These are phyloP conservation scores for Cantharellus cinnabarinus DNA, from an alignment of 768 basidiomycete species.

Conservation along the genomic window DNA sequence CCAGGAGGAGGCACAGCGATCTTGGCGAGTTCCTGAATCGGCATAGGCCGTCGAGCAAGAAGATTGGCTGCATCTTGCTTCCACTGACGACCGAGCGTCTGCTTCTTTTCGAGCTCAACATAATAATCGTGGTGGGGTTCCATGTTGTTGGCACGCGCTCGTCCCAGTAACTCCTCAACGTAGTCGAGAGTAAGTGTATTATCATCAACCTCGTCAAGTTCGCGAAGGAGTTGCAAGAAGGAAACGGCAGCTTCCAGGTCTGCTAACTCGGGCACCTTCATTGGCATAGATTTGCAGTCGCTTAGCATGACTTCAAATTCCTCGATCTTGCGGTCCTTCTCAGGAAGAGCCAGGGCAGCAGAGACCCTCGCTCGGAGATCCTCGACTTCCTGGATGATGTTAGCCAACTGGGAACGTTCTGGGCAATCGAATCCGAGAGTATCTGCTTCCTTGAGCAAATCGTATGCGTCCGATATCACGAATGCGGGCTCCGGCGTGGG, in stretches of 20 bases:
- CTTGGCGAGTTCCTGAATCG: constrained; percentile 55
- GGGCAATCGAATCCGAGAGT: constrained; percentile 65
- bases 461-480: constrained; percentile 47
- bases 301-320: constrained; percentile 54
- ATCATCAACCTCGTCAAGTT: constrained; percentile 58
- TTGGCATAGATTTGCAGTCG: constrained; percentile 56
- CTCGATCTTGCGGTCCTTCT: constrained; percentile 33
- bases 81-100: constrained; percentile 57
- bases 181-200: constrained; percentile 49
- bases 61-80: constrained; percentile 45
- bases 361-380: constrained; percentile 11
- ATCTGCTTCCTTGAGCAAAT: constrained; percentile 50
- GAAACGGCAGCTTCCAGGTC: constrained; percentile 66
- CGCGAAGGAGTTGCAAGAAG: constrained; percentile 53
- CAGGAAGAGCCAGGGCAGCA: constrained; percentile 4
- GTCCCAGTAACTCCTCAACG: constrained; percentile 47
- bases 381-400: constrained; percentile 10
- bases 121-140: constrained; percentile 43
- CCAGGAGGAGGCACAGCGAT: constrained; percentile 42
- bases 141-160: constrained; percentile 50
- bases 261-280: constrained; percentile 59
- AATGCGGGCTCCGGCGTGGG: constrained; percentile 25
- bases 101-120: constrained; percentile 38
- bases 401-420: constrained; percentile 23
- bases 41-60: constrained; percentile 48